phyloP scores from a whole-genome alignment of 2,329 filamentous ascomycete genomes.

The Colletotrichum tropicicola region DNA sequence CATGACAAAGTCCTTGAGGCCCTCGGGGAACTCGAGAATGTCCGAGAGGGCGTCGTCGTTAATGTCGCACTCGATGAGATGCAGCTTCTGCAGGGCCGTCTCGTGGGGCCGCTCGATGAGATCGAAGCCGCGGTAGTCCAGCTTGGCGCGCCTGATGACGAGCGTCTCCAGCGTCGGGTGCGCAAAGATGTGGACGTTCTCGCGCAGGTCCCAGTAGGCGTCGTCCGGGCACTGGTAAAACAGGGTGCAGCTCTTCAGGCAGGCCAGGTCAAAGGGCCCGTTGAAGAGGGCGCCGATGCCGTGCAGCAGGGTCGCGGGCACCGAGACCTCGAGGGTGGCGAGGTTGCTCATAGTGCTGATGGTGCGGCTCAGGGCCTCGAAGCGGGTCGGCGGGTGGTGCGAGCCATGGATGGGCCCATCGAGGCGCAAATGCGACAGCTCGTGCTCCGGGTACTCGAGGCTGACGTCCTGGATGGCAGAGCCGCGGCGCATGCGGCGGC shows the following conservation, averaged over 20 bases:
- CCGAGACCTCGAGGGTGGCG: conserved; percentile 54
- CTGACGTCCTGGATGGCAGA: conserved; percentile 55
- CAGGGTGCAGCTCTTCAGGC: conserved; percentile 54
- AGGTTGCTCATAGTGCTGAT: conserved; percentile 60
- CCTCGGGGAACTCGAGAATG: conserved; percentile 52
- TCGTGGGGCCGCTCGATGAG: conserved; percentile 56
- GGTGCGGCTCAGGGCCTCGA: conserved; percentile 55
- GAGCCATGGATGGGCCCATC: conserved; percentile 45
- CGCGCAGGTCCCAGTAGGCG: conserved; percentile 59
- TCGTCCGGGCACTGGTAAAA: conserved; percentile 55
- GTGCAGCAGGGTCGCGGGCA: conserved; percentile 52
- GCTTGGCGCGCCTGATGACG: conserved; percentile 52
- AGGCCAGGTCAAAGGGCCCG: conserved; percentile 59
- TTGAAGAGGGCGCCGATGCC: conserved; percentile 60
- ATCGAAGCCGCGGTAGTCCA: conserved; percentile 58
- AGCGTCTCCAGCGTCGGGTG: conserved; percentile 58
- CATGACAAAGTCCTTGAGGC: conserved; percentile 56
- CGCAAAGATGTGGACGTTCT: conserved; percentile 61
- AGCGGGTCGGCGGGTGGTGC: conserved; percentile 40
- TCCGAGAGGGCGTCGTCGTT: conserved; percentile 51
- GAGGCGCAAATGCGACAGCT: conserved; percentile 51
- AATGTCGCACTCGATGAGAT: conserved; percentile 60
- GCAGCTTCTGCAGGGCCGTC: conserved; percentile 52
- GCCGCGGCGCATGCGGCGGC: conserved; percentile 54
- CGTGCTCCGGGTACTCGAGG: conserved; percentile 53